Conservation (phyloP, 805 yeast genomes). For the Zygotorulaspora chibaensis region DNA sequence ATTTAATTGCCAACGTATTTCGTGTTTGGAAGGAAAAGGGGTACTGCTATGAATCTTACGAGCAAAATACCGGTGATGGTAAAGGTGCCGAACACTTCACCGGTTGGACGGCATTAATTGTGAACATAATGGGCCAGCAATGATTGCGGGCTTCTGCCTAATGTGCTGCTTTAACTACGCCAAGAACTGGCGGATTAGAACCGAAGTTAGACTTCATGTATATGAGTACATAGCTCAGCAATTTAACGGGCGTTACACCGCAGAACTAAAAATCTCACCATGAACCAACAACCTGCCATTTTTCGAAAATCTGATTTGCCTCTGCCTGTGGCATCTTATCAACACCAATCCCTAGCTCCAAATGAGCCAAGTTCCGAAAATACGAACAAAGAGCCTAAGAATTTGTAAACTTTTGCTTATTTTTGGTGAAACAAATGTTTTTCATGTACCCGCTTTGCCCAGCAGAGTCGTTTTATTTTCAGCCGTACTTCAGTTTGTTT, state of each 20-base stretch:
- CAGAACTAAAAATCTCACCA: too few relatives aligned
- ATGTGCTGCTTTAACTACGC: background rate
- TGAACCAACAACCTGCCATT: too few relatives aligned
- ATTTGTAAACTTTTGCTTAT: too few relatives aligned
- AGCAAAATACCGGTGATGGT: slow-evolving; percentile 68
- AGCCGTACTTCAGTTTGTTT: slow-evolving; percentile 10
- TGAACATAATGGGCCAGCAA: slow-evolving; percentile 57
- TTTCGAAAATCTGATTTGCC: too few relatives aligned
- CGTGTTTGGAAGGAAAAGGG: slow-evolving; percentile 73
- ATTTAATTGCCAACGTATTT: slow-evolving; percentile 64
- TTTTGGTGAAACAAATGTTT: too few relatives aligned
- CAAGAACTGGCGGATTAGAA: background rate
- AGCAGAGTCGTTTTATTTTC: slow-evolving; percentile 7
- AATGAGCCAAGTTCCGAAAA: background rate
- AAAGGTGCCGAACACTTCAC: slow-evolving; percentile 83
- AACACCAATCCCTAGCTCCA: too few relatives aligned
- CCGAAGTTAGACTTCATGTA: background rate
- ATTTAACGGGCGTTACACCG: too few relatives aligned
- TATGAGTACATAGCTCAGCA: background rate
- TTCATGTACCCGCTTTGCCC: slow-evolving; percentile 1
- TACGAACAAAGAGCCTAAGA: background rate
- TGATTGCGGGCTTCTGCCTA: background rate
- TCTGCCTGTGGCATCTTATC: too few relatives aligned
- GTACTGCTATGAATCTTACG: slow-evolving; percentile 87
- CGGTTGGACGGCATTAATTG: slow-evolving; percentile 89